Evolutionary conservation across 148 eudicot species (phyloP).

Genomic region (Pouteria glomerata): DNA sequence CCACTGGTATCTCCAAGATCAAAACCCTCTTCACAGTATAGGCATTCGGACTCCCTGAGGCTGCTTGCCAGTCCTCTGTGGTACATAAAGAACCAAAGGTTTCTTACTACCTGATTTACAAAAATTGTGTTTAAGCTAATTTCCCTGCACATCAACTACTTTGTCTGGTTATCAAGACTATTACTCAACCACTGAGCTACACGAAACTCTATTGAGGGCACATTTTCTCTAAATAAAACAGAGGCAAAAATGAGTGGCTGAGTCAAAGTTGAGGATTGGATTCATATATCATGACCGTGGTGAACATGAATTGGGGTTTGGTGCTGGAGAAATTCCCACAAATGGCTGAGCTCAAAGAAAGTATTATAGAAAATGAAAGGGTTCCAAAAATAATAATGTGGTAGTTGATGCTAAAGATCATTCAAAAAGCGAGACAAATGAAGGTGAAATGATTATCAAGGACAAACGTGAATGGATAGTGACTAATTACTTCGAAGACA

Average conservation of each 20-base stretch:
- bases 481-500: too few relatives aligned
- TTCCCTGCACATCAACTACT: conserved; percentile 3
- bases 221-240: background rate
- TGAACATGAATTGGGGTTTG: too few relatives aligned
- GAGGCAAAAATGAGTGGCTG: background rate
- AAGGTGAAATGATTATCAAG: too few relatives aligned
- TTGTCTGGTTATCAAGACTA: conserved; percentile 2
- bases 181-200: background rate
- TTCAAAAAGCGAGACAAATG: too few relatives aligned
- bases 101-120: background rate
- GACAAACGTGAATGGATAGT: too few relatives aligned
- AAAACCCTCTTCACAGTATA: conserved; percentile 29
- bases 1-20: conserved; percentile 52
- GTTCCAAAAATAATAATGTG: too few relatives aligned
- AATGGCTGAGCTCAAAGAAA: too few relatives aligned
- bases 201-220: background rate
- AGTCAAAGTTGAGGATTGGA: background rate
- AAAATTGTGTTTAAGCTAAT: background rate
- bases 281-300: background rate
- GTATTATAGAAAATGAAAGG: too few relatives aligned
- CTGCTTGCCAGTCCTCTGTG: conserved; percentile 44
- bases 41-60: conserved; percentile 39
- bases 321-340: too few relatives aligned
- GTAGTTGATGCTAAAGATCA: too few relatives aligned
- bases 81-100: background rate